Percentiles rank a stretch among this genome's conserved stretches.
Evolutionary conservation across 805 yeast species (phyloP).

Genomic region (Candida berthetii): DNA sequence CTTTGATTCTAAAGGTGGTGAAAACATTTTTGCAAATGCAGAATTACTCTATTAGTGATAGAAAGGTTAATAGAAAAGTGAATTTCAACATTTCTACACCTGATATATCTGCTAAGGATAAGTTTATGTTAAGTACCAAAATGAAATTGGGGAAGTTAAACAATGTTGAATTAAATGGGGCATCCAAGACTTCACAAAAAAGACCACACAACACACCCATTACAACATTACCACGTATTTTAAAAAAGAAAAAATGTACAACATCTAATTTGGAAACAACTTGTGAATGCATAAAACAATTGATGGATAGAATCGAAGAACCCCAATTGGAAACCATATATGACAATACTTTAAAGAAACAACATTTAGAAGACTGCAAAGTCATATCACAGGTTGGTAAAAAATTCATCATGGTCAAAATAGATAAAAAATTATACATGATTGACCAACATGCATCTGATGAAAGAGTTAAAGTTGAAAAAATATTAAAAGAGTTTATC

Average conservation of each 20-base stretch:
- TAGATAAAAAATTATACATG: slow-evolving; percentile 25
- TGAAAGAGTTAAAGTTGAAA: slow-evolving; percentile 64
- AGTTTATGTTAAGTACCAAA: slow-evolving; percentile 1
- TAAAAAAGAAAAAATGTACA: too few species aligned
- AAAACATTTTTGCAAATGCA: slow-evolving; percentile 20
- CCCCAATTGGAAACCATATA: too few species aligned
- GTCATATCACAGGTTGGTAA: slow-evolving; percentile 55
- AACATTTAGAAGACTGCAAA: slow-evolving; percentile 15
- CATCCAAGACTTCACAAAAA: not conserved
- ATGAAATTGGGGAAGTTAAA: slow-evolving; percentile 1
- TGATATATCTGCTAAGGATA: not conserved
- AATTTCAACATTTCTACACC: too few species aligned
- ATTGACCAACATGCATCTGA: slow-evolving; percentile 86
- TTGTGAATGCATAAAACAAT: too few species aligned
- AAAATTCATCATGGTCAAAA: slow-evolving; percentile 52
- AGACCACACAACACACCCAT: too few species aligned
- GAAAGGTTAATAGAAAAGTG: too few species aligned
- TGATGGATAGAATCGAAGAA: too few species aligned
- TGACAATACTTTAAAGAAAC: slow-evolving; percentile 3
- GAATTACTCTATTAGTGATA: slow-evolving; percentile 10
- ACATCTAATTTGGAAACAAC: too few species aligned
- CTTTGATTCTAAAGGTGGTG: slow-evolving; percentile 25
- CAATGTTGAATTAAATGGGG: slow-evolving; percentile 2
- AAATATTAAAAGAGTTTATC: slow-evolving; percentile 31
- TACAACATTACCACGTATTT: too few species aligned